A percentile compares a stretch with the other conserved stretches of the same genome.
Evolutionary conservation across 208 protist species (phyloP).

Genomic region (Trypanosoma melophagium): DNA sequence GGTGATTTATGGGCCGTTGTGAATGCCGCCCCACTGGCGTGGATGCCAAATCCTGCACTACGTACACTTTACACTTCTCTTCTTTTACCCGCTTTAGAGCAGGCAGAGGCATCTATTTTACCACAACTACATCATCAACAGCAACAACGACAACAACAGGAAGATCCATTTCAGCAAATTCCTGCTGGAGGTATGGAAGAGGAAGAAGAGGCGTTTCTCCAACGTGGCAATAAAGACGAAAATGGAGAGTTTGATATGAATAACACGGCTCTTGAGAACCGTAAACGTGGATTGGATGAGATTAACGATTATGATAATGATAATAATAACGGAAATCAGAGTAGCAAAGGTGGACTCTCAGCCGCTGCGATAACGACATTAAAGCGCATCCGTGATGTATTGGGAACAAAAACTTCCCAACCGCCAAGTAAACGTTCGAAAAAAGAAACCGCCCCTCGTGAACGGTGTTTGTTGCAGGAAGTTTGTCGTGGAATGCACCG

Average conservation of each 20-base stretch:
- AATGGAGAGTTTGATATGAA: conserved; percentile 1
- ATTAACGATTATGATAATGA: neutral
- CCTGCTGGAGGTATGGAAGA: conserved; percentile 18
- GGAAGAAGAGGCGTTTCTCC: conserved; percentile 4
- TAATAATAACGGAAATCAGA: neutral
- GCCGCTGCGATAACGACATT: conserved; percentile 49
- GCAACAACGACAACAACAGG: conserved; percentile 3
- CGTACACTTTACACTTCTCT: conserved; percentile 35
- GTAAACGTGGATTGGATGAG: neutral
- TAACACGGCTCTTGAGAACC: neutral
- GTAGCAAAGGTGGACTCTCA: conserved; percentile 30
- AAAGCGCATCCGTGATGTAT: conserved; percentile 39
- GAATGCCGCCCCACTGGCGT: conserved; percentile 34
- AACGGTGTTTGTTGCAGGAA: conserved; percentile 43
- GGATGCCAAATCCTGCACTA: conserved; percentile 38
- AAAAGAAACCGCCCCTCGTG: conserved; percentile 5
- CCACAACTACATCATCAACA: neutral
- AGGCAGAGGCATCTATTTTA: conserved; percentile 32
- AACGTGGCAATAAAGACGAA: conserved; percentile 5
- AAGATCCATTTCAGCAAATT: conserved; percentile 4
- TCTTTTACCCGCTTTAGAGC: conserved; percentile 34
- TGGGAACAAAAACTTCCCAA: neutral
- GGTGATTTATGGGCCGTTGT: conserved; percentile 30
- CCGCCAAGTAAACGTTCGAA: conserved; percentile 19
- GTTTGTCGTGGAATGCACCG: conserved; percentile 51